Percentiles rank a stretch among this genome's conserved stretches.
These are phyloP conservation scores for Paxillus ammoniavirescens DNA, from an alignment of 768 basidiomycete species.

Conservation along the genomic window DNA sequence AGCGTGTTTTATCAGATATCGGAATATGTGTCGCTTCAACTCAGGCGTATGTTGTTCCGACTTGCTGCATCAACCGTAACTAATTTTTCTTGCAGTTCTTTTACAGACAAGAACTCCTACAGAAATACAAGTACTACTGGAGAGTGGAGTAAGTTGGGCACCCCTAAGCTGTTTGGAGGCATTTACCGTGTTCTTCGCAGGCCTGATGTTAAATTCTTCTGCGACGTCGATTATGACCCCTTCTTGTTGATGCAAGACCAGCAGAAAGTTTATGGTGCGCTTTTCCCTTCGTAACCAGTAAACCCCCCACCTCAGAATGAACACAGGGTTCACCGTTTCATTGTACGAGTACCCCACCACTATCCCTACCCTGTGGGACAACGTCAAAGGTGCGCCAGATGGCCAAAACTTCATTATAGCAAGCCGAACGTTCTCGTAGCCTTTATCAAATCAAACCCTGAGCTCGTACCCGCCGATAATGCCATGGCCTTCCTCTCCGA, in stretches of 20 bases:
- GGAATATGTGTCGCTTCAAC: conserved; percentile 96
- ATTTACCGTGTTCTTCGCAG: conserved; percentile 32
- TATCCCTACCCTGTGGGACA: conserved; percentile 77
- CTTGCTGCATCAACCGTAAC: background rate
- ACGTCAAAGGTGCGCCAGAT: conserved; percentile 55
- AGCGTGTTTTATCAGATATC: conserved; percentile 50
- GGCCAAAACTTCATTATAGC: background rate
- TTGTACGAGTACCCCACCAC: conserved; percentile 78
- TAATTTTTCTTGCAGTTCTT: conserved; percentile 57
- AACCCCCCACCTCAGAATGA: conserved; percentile 17
- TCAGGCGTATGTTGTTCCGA: conserved; percentile 60
- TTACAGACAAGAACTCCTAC: conserved; percentile 74
- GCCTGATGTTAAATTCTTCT: conserved; percentile 79
- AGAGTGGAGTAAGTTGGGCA: conserved; percentile 70
- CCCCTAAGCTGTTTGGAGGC: conserved; percentile 1
- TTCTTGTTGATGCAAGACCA: conserved; percentile 79
- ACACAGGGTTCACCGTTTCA: conserved; percentile 72
- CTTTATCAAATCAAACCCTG: conserved; percentile 63
- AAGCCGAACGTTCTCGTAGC: conserved; percentile 38
- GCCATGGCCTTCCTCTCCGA: conserved; percentile 75
- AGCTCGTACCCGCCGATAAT: conserved; percentile 61
- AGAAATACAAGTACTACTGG: conserved; percentile 86
- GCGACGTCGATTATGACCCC: conserved; percentile 76
- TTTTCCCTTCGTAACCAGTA: background rate
- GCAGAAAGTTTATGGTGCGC: conserved; percentile 77